A percentile compares a stretch with the other conserved stretches of the same genome.
phyloP scores from a whole-genome alignment of 148 eudicot genomes.

The Camellia sinensis region DNA sequence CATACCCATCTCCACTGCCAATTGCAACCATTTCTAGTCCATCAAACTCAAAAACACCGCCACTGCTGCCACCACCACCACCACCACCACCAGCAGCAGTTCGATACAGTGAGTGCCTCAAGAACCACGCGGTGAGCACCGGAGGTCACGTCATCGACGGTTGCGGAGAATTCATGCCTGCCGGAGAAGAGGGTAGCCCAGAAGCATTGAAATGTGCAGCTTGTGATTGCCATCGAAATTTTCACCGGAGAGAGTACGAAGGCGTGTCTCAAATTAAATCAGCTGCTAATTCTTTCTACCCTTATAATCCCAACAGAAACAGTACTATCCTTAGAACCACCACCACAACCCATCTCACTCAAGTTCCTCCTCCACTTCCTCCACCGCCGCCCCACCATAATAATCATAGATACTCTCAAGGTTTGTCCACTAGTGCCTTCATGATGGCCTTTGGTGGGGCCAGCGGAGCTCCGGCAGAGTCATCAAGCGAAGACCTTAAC shows the following conservation, averaged over 20 bases:
- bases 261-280: constrained; percentile 24
- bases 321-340: constrained; percentile 3
- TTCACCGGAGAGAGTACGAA: constrained; percentile 60
- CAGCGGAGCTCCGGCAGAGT: constrained; percentile 47
- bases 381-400: constrained; percentile 2
- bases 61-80: neutral
- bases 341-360: neutral
- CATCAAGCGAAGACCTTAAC: constrained; percentile 77
- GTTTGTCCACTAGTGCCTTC: neutral
- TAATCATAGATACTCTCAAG: constrained; percentile 9
- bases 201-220: constrained; percentile 70
- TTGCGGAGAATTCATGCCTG: constrained; percentile 89
- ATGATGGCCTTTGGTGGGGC: constrained; percentile 70
- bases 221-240: constrained; percentile 85
- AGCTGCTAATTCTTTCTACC: constrained; percentile 18
- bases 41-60: constrained; percentile 8
- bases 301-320: constrained; percentile 17
- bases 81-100: neutral
- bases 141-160: constrained; percentile 81
- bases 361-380: neutral
- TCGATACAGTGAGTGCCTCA: constrained; percentile 60
- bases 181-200: constrained; percentile 48
- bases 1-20: neutral
- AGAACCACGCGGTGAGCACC: constrained; percentile 70
- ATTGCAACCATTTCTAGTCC: neutral